Percentiles rank a stretch among this genome's conserved stretches.
Evolutionary conservation across 129 eudicot species (phyloP).

Genomic region (Tagetes patula): DNA sequence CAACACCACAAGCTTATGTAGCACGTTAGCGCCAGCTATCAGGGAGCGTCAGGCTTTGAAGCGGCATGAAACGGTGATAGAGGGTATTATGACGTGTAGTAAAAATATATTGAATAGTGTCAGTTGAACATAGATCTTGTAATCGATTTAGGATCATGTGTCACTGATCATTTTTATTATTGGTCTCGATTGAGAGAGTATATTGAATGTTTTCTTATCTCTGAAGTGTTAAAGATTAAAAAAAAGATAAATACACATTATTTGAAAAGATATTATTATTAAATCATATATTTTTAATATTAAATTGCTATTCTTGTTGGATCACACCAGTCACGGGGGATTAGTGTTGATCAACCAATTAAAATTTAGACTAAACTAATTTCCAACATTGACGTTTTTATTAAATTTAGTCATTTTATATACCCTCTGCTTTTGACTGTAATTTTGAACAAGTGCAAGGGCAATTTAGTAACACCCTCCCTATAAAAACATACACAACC

Average conservation of each 20-base stretch:
- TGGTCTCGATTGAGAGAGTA: no score
- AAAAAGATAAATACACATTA: no score
- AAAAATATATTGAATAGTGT: no score
- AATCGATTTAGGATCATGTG: no score
- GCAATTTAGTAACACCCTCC: not conserved
- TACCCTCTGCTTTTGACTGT: slow-evolving; percentile 12
- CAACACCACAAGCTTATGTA: no score
- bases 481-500: slow-evolving; percentile 23
- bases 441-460: slow-evolving; percentile 33
- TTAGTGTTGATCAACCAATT: not conserved
- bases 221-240: not conserved
- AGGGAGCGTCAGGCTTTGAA: no score
- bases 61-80: no score
- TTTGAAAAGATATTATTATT: no score
- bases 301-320: not conserved
- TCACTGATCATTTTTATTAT: no score
- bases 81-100: no score
- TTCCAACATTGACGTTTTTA: not conserved
- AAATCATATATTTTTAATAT: not conserved
- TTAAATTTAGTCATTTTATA: slow-evolving; percentile 20
- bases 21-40: no score
- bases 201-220: not conserved
- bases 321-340: not conserved
- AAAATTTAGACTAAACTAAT: not conserved
- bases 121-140: no score